phyloP scores from a whole-genome alignment of 805 yeast genomes.

The Myxozyma lipomycoides region DNA sequence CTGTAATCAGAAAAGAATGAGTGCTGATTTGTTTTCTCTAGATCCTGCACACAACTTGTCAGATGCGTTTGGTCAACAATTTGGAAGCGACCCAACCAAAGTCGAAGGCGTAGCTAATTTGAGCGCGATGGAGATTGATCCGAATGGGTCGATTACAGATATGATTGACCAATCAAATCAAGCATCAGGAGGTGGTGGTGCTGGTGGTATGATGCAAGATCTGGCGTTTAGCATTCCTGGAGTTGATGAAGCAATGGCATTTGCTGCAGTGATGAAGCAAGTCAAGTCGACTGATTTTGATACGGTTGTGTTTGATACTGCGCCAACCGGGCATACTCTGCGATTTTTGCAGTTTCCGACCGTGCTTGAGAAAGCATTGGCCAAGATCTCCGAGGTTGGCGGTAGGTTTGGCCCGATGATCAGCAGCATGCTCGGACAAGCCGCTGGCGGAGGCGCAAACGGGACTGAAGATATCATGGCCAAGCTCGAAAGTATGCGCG shows the following conservation, averaged over 20 bases:
- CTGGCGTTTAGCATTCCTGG: conserved; percentile 96
- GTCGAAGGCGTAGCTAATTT: conserved; percentile 86
- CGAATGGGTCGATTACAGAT: conserved; percentile 88
- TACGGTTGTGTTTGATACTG: conserved; percentile 96
- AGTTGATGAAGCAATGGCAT: conserved; percentile 95
- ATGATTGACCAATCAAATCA: conserved; percentile 55
- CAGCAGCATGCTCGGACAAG: conserved; percentile 57
- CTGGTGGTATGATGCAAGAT: conserved; percentile 75
- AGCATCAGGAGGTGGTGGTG: conserved; percentile 44
- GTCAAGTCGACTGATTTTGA: conserved; percentile 75
- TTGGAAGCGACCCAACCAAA: conserved; percentile 91
- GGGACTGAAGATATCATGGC: conserved; percentile 57
- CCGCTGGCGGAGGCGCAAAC: conserved; percentile 51
- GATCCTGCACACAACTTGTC: conserved; percentile 98
- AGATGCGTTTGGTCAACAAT: conserved; percentile 97
- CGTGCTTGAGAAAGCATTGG: conserved; percentile 79
- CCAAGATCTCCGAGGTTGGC: conserved; percentile 81
- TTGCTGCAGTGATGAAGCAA: conserved; percentile 96
- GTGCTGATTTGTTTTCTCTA: conserved; percentile 62
- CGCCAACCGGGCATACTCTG: conserved; percentile 98
- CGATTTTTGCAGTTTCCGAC: conserved; percentile 93
- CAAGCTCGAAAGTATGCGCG: conserved; percentile 76
- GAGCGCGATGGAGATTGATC: conserved; percentile 98
- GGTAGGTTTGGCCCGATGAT: conserved; percentile 89
- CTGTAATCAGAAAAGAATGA: not conserved